Evolutionary conservation across 768 basidiomycete genomes (phyloP).

Genomic region (Russula sp.): DNA sequence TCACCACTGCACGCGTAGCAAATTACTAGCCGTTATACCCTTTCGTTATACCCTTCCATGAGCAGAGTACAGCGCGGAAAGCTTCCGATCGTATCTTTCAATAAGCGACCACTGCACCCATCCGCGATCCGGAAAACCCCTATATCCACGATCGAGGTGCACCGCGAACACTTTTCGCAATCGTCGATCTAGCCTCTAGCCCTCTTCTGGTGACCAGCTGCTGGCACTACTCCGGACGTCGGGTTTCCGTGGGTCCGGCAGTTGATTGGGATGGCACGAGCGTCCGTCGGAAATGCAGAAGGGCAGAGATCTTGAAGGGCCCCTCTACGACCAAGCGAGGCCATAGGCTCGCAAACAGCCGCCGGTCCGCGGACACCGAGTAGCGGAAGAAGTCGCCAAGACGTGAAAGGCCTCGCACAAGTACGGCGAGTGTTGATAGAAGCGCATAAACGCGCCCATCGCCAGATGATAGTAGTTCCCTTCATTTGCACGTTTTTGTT

Average conservation of each 20-base stretch:
- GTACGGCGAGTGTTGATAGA: conserved; percentile 85
- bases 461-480: conserved; percentile 27
- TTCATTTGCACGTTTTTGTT: no score
- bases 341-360: conserved; percentile 86
- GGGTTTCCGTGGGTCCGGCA: conserved; percentile 77
- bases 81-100: conserved; percentile 46
- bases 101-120: conserved; percentile 83
- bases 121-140: conserved; percentile 69
- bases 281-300: conserved; percentile 93
- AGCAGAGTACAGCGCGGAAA: conserved; percentile 9
- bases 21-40: no score
- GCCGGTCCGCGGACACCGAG: conserved; percentile 57
- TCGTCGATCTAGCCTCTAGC: conserved; percentile 52
- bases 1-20: no score
- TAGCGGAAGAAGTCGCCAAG: conserved; percentile 50
- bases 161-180: conserved; percentile 73
- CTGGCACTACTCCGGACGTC: conserved; percentile 62
- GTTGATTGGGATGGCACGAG: conserved; percentile 82
- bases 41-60: no score
- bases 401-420: conserved; percentile 90
- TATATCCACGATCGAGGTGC: conserved; percentile 93
- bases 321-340: conserved; percentile 66
- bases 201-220: conserved; percentile 45
- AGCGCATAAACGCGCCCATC: conserved; percentile 93
- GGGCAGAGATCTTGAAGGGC: conserved; percentile 77